Percentiles rank a stretch among this genome's conserved stretches.
Conservation (phyloP, 306 rosid species). For the Quercus agrifolia region DNA sequence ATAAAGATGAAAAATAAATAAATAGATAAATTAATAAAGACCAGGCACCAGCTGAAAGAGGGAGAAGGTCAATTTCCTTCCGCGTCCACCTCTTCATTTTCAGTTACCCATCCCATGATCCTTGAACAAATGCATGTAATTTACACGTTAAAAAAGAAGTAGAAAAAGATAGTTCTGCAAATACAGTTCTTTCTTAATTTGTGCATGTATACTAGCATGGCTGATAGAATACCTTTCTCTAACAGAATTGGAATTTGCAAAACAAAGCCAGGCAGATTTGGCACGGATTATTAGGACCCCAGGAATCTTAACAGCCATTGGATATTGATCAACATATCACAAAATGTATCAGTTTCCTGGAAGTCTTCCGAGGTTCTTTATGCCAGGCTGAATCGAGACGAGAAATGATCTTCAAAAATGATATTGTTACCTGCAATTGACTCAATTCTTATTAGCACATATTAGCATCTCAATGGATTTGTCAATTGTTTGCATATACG, state of each 20-base stretch:
- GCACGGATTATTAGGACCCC: conserved; percentile 53
- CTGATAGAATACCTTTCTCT: conserved; percentile 51
- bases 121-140: conserved; percentile 18
- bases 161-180: neutral
- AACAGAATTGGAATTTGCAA: conserved; percentile 77
- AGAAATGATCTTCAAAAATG: conserved; percentile 62
- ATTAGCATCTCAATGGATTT: neutral
- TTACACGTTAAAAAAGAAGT: neutral
- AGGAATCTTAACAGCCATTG: conserved; percentile 63
- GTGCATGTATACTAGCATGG: neutral
- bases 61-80: conserved; percentile 20
- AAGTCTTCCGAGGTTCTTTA: conserved; percentile 62
- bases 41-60: too few species aligned
- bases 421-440: conserved; percentile 54
- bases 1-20: too few species aligned
- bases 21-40: too few species aligned
- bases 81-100: conserved; percentile 30
- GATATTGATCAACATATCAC: conserved; percentile 65
- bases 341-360: conserved; percentile 63
- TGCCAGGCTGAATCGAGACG: conserved; percentile 61
- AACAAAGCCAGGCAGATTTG: conserved; percentile 73
- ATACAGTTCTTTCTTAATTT: neutral
- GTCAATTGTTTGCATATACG: too few species aligned
- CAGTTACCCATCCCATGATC: conserved; percentile 51
- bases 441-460: too few species aligned